Evolutionary conservation across 2,329 filamentous ascomycete species (phyloP).

Genomic region (Purpureocillium takamizusanense): DNA sequence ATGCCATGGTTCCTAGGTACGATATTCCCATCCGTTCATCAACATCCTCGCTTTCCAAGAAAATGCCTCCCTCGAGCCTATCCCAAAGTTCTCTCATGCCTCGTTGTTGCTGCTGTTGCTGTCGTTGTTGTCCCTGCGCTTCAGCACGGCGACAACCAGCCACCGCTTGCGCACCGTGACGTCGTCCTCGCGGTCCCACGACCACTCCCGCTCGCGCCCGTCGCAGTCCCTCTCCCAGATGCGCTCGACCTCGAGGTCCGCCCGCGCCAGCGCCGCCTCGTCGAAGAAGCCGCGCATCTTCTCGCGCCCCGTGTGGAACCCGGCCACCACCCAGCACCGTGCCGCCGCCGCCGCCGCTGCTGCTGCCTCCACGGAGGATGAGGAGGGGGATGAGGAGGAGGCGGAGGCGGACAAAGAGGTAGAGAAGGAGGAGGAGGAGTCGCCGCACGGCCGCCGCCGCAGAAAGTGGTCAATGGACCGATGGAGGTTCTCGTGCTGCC

Average conservation of each 20-base stretch:
- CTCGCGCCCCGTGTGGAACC: constrained; percentile 61
- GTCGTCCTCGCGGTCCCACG: constrained; percentile 53
- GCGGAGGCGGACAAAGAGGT: no score
- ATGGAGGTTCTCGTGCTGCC: constrained; percentile 59
- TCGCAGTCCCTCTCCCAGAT: constrained; percentile 64
- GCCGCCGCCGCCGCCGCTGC: constrained; percentile 22
- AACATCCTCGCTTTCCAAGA: no score
- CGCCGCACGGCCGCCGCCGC: no score
- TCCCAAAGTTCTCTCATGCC: no score
- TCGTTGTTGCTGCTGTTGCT: no score
- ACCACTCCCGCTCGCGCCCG: constrained; percentile 54
- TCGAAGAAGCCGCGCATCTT: constrained; percentile 61
- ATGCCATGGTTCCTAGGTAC: no score
- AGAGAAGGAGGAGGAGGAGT: no score
- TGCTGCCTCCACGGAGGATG: constrained; percentile 9
- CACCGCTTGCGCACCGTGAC: constrained; percentile 57
- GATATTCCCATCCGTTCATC: no score
- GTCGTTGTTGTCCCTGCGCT: constrained; percentile 17
- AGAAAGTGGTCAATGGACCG: constrained; percentile 56
- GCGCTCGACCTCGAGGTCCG: constrained; percentile 38
- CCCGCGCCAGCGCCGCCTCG: constrained; percentile 26
- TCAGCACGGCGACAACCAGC: constrained; percentile 53
- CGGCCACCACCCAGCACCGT: constrained; percentile 56
- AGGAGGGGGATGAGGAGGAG: no score
- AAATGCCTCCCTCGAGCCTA: no score